Conservation (phyloP, 176 grass and related monocot species). For the Zea mays region DNA sequence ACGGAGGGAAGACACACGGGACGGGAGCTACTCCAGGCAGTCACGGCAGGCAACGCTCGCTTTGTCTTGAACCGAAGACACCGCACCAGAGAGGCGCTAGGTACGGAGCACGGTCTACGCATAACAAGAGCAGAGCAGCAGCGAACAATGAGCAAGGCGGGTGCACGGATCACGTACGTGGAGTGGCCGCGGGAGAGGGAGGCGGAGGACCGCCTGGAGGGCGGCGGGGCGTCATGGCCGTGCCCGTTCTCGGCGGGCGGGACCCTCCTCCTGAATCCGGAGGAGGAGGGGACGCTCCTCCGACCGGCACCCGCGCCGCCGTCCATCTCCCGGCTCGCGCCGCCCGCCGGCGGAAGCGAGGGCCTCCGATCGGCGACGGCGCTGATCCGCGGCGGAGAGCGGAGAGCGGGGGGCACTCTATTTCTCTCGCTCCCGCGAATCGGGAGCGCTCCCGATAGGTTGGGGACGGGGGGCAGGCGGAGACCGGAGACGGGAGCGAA, state of each 20-base stretch:
- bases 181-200: slow-evolving; percentile 50
- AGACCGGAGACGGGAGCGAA: slow-evolving; percentile 44
- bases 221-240: slow-evolving; percentile 10
- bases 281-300: slow-evolving; percentile 46
- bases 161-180: slow-evolving; percentile 36
- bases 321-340: slow-evolving; percentile 57
- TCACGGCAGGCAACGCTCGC: no score
- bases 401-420: background rate
- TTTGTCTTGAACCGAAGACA: background rate
- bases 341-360: slow-evolving; percentile 1
- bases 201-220: slow-evolving; percentile 43
- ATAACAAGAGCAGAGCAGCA: background rate
- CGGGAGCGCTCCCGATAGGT: slow-evolving; percentile 40
- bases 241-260: slow-evolving; percentile 54
- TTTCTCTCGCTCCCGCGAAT: slow-evolving; percentile 22
- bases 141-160: background rate
- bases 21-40: background rate
- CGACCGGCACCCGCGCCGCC: slow-evolving; percentile 47
- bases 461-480: slow-evolving; percentile 9
- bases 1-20: background rate
- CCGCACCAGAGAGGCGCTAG: background rate
- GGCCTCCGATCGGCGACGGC: slow-evolving; percentile 36
- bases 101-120: background rate
- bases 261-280: slow-evolving; percentile 45
- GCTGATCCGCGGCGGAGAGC: slow-evolving; percentile 29